These are phyloP conservation scores for Chlamydomonas sphaeroides DNA, from an alignment of 139 green algal genomes.

Conservation along the genomic window DNA sequence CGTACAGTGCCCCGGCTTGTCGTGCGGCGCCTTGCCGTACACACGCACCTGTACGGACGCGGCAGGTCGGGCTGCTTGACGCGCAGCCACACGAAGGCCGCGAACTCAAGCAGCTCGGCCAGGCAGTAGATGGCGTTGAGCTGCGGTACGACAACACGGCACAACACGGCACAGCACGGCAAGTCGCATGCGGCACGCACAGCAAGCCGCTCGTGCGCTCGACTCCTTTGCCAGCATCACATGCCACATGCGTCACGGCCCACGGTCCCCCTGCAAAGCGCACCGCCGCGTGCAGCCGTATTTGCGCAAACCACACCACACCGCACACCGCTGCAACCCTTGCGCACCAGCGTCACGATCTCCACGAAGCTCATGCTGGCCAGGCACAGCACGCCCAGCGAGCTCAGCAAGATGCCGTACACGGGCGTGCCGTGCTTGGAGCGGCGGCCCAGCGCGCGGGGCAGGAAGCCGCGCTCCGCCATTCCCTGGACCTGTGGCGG, in stretches of 20 bases:
- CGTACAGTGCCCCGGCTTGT: too few relatives aligned
- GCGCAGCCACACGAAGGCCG: constrained; percentile 89
- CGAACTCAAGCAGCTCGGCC: constrained; percentile 95
- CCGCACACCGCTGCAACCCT: too few relatives aligned
- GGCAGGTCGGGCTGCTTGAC: constrained; percentile 72
- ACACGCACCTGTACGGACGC: constrained; percentile 70
- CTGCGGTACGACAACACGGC: too few relatives aligned
- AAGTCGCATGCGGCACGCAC: too few relatives aligned
- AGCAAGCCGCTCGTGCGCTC: too few relatives aligned
- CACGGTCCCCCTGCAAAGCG: too few relatives aligned
- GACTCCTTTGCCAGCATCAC: too few relatives aligned
- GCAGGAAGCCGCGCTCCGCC: constrained; percentile 95
- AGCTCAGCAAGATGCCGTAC: constrained; percentile 85
- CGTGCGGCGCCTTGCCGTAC: too few relatives aligned
- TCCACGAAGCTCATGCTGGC: constrained; percentile 75
- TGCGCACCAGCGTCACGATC: constrained; percentile 93
- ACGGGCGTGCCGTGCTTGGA: constrained; percentile 89
- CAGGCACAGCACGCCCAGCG: constrained; percentile 81
- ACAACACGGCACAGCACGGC: too few relatives aligned
- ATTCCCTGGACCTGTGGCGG: constrained; percentile 78
- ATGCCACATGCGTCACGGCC: too few relatives aligned
- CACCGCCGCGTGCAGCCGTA: too few relatives aligned
- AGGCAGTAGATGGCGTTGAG: constrained; percentile 97
- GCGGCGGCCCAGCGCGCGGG: constrained; percentile 64
- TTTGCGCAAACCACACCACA: too few relatives aligned